Base-by-base conservation (phyloP, 2,329 filamentous ascomycete species). In the Achaetomium macrosporum region DNA sequence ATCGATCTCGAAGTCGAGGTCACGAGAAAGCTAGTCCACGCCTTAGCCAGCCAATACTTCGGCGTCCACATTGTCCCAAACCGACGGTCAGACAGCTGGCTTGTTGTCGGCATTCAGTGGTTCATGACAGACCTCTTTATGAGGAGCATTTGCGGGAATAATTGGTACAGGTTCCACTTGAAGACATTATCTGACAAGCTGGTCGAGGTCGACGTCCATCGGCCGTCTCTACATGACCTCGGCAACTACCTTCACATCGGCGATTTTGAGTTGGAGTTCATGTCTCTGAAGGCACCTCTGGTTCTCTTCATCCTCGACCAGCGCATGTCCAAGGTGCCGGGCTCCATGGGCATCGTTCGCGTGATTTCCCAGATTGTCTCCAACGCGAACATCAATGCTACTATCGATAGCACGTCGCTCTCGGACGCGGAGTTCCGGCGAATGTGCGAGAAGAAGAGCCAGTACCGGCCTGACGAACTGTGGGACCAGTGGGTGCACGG, bases 71-170 rank as follows among this genome's bases (percentile, higher is more conserved):
- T 99, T 60, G 85, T 95, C 44, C 86, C 93, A 0, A 88, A 90
- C 64, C 83, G 86, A 39, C 82, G 84, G 16, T 78, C 79, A 47
- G 93, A 99, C 68, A 82, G 84, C 50, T 99, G 93, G 93, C 83
- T 95, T 17, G 85, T 92, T 12, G 80, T 93, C 50, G 95, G 92
- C 13, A 86, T 95, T 43, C 88, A 92, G 0, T 91, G 92, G 74
- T 99, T 90, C 73, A 95, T 99, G 79, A 90, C 92, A 1, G 92
- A 96, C 62, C 79, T 90, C 4, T 96, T 95, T 69, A 88, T 97
- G 80, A 89, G 85, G 67, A 85, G 84, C 59, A 76, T 99, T 2
- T 95, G 90, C 64, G 93, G 93, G 8, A 95, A 95, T 66, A 99
- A 99, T 66, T 90, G 96, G 63, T 93, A 96, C 66, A 81, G 90